A percentile compares a stretch with the other conserved stretches of the same genome.
These are phyloP conservation scores for Ceraceosorus bombacis DNA, from an alignment of 1,284 basidiomycete genomes.

Conservation along the genomic window DNA sequence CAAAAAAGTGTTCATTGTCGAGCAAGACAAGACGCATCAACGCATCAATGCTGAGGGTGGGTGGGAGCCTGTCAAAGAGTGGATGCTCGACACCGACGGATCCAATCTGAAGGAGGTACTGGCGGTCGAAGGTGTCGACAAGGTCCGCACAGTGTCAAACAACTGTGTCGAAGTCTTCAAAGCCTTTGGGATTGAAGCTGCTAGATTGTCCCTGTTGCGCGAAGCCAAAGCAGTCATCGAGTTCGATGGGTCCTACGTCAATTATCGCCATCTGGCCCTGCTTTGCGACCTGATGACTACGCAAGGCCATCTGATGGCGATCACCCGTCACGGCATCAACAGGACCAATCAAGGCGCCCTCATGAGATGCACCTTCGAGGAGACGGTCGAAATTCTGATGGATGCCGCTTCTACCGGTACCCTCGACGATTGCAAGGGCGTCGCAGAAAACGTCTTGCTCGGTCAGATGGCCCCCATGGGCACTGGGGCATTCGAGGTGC, in stretches of 20 bases:
- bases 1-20: constrained; percentile 83
- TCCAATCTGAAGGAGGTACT: constrained; percentile 57
- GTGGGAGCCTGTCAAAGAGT: constrained; percentile 57
- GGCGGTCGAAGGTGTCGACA: constrained; percentile 89
- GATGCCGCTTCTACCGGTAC: constrained; percentile 97
- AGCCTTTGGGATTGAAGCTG: constrained; percentile 96
- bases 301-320: constrained; percentile 90
- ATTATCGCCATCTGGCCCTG: constrained; percentile 91
- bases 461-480: constrained; percentile 87
- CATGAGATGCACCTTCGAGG: constrained; percentile 98
- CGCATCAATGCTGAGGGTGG: constrained; percentile 50
- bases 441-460: constrained; percentile 96
- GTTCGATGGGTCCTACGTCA: constrained; percentile 99
- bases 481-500: constrained; percentile 74
- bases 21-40: constrained; percentile 63
- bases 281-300: constrained; percentile 98
- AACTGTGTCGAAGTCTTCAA: constrained; percentile 92
- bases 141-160: constrained; percentile 86
- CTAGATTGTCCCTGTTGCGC: constrained; percentile 82
- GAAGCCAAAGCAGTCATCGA: constrained; percentile 81
- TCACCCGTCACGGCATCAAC: constrained; percentile 99
- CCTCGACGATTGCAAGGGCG: constrained; percentile 93
- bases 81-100: constrained; percentile 96
- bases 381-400: constrained; percentile 98
- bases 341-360: constrained; percentile 67